Evolutionary conservation across 2,329 filamentous ascomycete species (phyloP).

Genomic region (Microdochium bolleyi): DNA sequence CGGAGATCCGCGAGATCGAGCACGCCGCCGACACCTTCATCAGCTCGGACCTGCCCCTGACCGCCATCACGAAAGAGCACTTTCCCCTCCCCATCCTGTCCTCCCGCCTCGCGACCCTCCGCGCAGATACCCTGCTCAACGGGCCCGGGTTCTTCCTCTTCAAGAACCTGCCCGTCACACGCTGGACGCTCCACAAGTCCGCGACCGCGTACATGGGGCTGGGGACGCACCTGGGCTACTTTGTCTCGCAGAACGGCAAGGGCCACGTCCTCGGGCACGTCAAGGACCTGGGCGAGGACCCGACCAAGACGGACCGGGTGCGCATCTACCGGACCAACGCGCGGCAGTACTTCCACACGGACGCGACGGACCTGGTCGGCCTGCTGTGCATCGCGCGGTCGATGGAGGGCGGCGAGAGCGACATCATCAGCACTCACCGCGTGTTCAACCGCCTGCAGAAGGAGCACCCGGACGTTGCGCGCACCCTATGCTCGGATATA

Average conservation of each 20-base stretch:
- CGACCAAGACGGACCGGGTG: constrained; percentile 73
- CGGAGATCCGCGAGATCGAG: constrained; percentile 62
- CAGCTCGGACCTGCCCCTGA: constrained; percentile 55
- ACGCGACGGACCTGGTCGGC: constrained; percentile 77
- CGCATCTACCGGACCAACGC: constrained; percentile 88
- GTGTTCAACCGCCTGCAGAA: constrained; percentile 74
- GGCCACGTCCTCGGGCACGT: constrained; percentile 86
- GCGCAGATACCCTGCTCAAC: constrained; percentile 42
- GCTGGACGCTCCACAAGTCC: constrained; percentile 71
- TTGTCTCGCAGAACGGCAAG: constrained; percentile 75
- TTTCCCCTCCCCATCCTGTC: not conserved
- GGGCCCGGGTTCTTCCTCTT: constrained; percentile 88
- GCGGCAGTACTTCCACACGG: constrained; percentile 77
- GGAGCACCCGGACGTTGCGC: constrained; percentile 71
- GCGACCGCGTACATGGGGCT: constrained; percentile 86
- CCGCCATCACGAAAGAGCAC: constrained; percentile 45
- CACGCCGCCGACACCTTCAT: constrained; percentile 62
- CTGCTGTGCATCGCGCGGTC: constrained; percentile 74
- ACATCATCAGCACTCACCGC: constrained; percentile 69
- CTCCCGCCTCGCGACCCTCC: not conserved
- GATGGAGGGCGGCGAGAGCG: constrained; percentile 74
- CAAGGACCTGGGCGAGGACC: constrained; percentile 79
- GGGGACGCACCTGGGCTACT: constrained; percentile 78
- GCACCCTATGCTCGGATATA: constrained; percentile 64
- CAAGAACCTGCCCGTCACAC: constrained; percentile 69